These are phyloP conservation scores for Crepidotus sp. DNA, from an alignment of 1,284 basidiomycete genomes.

Conservation along the genomic window DNA sequence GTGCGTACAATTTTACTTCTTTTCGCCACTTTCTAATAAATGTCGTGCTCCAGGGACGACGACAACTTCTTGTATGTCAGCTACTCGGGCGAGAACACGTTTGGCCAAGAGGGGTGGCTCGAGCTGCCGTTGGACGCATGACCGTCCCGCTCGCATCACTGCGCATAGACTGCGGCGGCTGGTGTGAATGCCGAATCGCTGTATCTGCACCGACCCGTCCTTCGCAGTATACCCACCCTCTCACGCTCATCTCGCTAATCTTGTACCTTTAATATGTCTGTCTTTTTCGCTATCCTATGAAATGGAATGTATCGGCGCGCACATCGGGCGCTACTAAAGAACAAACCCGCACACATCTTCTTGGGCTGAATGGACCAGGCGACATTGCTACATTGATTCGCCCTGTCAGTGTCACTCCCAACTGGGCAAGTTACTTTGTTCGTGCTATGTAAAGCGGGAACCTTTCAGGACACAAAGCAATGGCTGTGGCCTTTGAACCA, in stretches of 20 bases:
- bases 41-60: slow-evolving; percentile 66
- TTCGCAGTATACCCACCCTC: slow-evolving; percentile 16
- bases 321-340: slow-evolving; percentile 2
- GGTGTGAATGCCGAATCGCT: slow-evolving; percentile 8
- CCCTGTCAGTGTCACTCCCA: background rate
- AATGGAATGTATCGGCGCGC: slow-evolving; percentile 18
- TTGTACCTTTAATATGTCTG: slow-evolving; percentile 19
- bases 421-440: background rate
- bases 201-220: slow-evolving; percentile 5
- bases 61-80: slow-evolving; percentile 95
- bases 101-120: slow-evolving; percentile 54
- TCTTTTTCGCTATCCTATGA: slow-evolving; percentile 18
- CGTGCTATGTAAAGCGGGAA: background rate
- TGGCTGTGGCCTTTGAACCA: background rate
- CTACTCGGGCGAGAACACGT: slow-evolving; percentile 96
- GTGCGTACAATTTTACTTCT: slow-evolving; percentile 50
- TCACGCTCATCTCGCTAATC: slow-evolving; percentile 17
- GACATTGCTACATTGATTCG: background rate
- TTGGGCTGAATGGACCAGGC: too few species aligned
- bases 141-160: slow-evolving; percentile 17
- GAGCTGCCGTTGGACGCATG: slow-evolving; percentile 40
- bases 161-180: slow-evolving; percentile 14
- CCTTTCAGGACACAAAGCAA: background rate
- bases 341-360: too few species aligned
- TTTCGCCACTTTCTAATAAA: slow-evolving; percentile 18